Evolutionary conservation across 1,284 basidiomycete species (phyloP), one percentile per base, ranked within the genome.

Genomic region (Ustilago esculenta): DNA sequence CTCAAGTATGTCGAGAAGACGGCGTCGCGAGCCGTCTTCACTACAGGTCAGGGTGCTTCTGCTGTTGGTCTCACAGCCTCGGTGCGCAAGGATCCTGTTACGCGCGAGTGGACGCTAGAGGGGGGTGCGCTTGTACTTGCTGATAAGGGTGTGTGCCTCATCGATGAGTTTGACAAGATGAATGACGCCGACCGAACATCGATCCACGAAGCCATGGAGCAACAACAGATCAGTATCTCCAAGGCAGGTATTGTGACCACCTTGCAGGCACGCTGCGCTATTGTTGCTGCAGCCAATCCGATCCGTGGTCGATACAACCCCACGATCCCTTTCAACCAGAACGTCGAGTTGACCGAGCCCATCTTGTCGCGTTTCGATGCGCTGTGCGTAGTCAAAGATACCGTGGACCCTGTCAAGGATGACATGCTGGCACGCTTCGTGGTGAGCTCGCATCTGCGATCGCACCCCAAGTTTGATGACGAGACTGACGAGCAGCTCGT

Each of bases 131-230:
- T 99, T 10, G 96, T 99, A 34, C 86, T 99, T 21, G 96, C 95
- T 0, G 95, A 99, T 85, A 97, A 97, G 85, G 95, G 95, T n/a
- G 92, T 91, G 32, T 98, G 96, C 79, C 85, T 98, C 29, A 99
- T 99, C 74, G 95, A 99, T 84, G 96, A 98, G 84, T 99, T 99
- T 82, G 95, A 99, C 86, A 99, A 99, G 86, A 99, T 99, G 95
- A 98, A 98, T 84, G 95, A 98, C 77, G 88, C 92, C 18, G 84
- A 85, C 53, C 53, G 78, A 69, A 98, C 95, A 11, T 98, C 94
- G 7, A 98, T 98, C 77, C 96, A 98, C 85, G 95, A 99, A 83
- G 96, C 96, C 2, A 99, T 99, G 95, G 95, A 99, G 83, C 95
- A 99, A 84, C 95, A 99, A 82, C 91, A 91, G n/a, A 99, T 99